A percentile compares a stretch with the other conserved stretches of the same genome.
These are phyloP conservation scores for Acorus calamus DNA, from an alignment of 106 monocot species.

Conservation along the genomic window DNA sequence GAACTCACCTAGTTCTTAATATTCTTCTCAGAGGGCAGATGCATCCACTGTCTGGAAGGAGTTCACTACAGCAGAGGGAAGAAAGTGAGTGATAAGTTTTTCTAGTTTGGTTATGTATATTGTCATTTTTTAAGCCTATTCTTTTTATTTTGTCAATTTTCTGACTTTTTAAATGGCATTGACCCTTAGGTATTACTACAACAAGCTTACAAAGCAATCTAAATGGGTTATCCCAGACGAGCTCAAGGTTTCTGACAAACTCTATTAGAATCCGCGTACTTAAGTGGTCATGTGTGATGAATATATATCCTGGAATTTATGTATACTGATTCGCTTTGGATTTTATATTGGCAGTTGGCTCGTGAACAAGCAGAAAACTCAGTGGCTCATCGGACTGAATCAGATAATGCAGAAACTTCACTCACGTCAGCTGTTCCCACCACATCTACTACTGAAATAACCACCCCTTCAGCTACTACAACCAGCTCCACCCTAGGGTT, in stretches of 20 bases:
- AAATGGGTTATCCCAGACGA: conserved; percentile 99
- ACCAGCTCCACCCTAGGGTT: neutral
- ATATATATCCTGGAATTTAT: too few relatives aligned
- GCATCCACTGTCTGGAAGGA: conserved; percentile 98
- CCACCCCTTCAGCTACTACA: conserved; percentile 7
- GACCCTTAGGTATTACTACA: conserved; percentile 81
- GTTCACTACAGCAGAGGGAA: conserved; percentile 76
- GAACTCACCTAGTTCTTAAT: conserved; percentile 12
- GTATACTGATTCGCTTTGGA: too few relatives aligned
- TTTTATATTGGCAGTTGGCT: conserved; percentile 47
- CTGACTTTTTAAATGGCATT: conserved; percentile 4
- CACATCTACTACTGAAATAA: conserved; percentile 14
- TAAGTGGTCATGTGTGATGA: too few relatives aligned
- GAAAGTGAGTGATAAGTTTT: conserved; percentile 50
- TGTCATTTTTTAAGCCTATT: neutral
- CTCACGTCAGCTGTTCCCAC: conserved; percentile 6
- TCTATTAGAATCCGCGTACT: too few relatives aligned
- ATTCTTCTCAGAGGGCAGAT: conserved; percentile 69
- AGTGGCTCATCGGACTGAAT: conserved; percentile 17
- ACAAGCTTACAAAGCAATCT: conserved; percentile 89
- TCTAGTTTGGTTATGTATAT: neutral
- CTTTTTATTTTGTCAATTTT: neutral
- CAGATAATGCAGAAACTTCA: conserved; percentile 24
- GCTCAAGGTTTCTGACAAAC: conserved; percentile 49
- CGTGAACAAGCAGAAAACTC: conserved; percentile 81